A percentile compares a stretch with the other conserved stretches of the same genome.
Conservation (phyloP, 352 stramenopile species). For the Phytophthora quininea region DNA sequence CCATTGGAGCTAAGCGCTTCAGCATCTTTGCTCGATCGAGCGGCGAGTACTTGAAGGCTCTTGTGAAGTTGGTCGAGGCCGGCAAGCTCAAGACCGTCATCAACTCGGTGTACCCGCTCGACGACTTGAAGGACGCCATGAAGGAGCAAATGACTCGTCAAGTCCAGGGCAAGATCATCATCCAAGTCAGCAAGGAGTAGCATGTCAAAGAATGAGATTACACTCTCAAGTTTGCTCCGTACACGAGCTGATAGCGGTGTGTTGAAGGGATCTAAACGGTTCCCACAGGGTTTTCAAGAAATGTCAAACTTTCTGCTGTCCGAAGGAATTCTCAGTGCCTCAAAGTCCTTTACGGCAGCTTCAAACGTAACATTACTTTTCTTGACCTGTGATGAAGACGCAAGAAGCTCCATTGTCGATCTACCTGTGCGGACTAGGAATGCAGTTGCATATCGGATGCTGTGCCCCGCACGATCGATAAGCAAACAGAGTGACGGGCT, state of each 20-base stretch:
- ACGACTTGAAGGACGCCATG: conserved; percentile 49
- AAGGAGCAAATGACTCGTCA: conserved; percentile 44
- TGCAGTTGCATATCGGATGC: background rate
- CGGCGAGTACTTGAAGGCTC: conserved; percentile 35
- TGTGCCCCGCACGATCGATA: background rate
- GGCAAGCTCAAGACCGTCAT: conserved; percentile 36
- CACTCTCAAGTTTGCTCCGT: background rate
- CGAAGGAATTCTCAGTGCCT: background rate
- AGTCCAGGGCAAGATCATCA: conserved; percentile 59
- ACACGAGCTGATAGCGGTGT: background rate
- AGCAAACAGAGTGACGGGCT: conserved; percentile 1
- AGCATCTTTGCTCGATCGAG: conserved; percentile 23
- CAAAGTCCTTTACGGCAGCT: background rate
- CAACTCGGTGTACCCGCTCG: conserved; percentile 44
- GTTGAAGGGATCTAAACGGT: background rate
- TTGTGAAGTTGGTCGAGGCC: conserved; percentile 42
- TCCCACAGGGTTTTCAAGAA: background rate
- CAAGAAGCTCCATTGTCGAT: no score
- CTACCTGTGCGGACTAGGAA: background rate
- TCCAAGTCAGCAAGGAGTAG: conserved; percentile 23
- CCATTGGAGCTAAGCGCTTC: conserved; percentile 44
- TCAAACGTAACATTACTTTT: background rate
- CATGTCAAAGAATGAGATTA: background rate
- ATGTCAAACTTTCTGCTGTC: background rate
- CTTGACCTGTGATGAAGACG: no score